Evolutionary conservation across 1,284 basidiomycete genomes (phyloP).

Genomic region (Austroboletus niveus): DNA sequence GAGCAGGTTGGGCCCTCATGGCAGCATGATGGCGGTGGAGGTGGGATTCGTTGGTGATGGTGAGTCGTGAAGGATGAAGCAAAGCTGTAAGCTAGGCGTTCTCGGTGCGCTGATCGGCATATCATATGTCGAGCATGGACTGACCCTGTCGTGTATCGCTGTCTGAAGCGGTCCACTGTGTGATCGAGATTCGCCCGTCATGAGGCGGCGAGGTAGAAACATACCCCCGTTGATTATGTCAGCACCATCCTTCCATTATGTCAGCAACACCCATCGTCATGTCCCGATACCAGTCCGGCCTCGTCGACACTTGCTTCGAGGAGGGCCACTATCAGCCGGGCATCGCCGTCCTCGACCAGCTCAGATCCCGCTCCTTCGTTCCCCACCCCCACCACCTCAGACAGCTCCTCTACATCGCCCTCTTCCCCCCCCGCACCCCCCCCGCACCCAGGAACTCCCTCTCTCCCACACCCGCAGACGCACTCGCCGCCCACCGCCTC

Average conservation of each 20-base stretch:
- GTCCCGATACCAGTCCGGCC: slow-evolving; percentile 49
- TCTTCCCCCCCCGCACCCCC: slow-evolving; percentile 53
- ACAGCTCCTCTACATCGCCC: slow-evolving; percentile 64
- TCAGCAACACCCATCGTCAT: slow-evolving; percentile 27
- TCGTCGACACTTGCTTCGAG: slow-evolving; percentile 69
- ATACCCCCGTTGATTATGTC: too few species aligned
- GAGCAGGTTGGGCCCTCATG: slow-evolving; percentile 65
- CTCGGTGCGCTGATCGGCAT: slow-evolving; percentile 20
- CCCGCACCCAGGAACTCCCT: slow-evolving; percentile 35
- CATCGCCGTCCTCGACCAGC: slow-evolving; percentile 55
- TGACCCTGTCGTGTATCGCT: slow-evolving; percentile 56
- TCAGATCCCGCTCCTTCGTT: slow-evolving; percentile 51
- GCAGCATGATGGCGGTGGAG: slow-evolving; percentile 74
- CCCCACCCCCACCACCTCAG: slow-evolving; percentile 64
- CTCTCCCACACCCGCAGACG: slow-evolving; percentile 45
- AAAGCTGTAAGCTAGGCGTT: slow-evolving; percentile 50
- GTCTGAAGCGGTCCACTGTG: slow-evolving; percentile 43
- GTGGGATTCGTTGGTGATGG: slow-evolving; percentile 72
- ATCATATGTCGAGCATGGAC: slow-evolving; percentile 6
- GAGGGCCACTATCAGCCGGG: slow-evolving; percentile 70
- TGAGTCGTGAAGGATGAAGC: slow-evolving; percentile 56
- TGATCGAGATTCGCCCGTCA: slow-evolving; percentile 25
- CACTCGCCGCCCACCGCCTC: slow-evolving; percentile 51
- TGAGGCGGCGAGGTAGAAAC: slow-evolving; percentile 16
- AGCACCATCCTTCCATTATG: too few species aligned